phyloP scores from a whole-genome alignment of 306 rosid species.

The Cicer yamashitae region DNA sequence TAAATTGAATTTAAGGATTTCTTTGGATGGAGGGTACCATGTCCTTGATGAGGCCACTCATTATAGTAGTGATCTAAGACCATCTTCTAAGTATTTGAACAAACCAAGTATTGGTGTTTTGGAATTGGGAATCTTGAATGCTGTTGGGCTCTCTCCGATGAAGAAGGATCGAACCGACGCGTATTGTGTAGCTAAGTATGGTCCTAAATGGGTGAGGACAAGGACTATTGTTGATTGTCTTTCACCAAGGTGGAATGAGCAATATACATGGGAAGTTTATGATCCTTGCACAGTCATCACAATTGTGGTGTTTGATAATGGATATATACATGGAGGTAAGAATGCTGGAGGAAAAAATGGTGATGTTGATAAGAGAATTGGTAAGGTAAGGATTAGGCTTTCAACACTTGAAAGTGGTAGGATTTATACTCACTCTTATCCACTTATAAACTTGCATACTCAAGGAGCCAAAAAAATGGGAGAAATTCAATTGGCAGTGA shows the following conservation, averaged over 20 bases:
- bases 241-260: slow-evolving; percentile 57
- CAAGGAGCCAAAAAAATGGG: slow-evolving; percentile 41
- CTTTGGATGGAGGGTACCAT: slow-evolving; percentile 65
- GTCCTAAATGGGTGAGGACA: slow-evolving; percentile 62
- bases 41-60: slow-evolving; percentile 61
- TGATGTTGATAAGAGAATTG: slow-evolving; percentile 46
- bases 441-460: slow-evolving; percentile 37
- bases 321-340: slow-evolving; percentile 44
- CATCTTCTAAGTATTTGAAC: slow-evolving; percentile 42
- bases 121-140: slow-evolving; percentile 58
- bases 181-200: slow-evolving; percentile 61
- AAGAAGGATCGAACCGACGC: slow-evolving; percentile 56
- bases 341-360: slow-evolving; percentile 14
- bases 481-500: slow-evolving; percentile 63
- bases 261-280: slow-evolving; percentile 55
- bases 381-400: slow-evolving; percentile 57
- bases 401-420: slow-evolving; percentile 54
- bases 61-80: slow-evolving; percentile 57
- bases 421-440: slow-evolving; percentile 59
- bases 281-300: slow-evolving; percentile 63
- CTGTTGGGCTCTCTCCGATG: slow-evolving; percentile 51
- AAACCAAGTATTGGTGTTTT: slow-evolving; percentile 53
- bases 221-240: slow-evolving; percentile 52
- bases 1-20: slow-evolving; percentile 47
- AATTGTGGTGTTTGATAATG: slow-evolving; percentile 58